These are phyloP conservation scores for Ramalina peruviana DNA, from an alignment of 495 filamentous ascomycete species.

Conservation along the genomic window DNA sequence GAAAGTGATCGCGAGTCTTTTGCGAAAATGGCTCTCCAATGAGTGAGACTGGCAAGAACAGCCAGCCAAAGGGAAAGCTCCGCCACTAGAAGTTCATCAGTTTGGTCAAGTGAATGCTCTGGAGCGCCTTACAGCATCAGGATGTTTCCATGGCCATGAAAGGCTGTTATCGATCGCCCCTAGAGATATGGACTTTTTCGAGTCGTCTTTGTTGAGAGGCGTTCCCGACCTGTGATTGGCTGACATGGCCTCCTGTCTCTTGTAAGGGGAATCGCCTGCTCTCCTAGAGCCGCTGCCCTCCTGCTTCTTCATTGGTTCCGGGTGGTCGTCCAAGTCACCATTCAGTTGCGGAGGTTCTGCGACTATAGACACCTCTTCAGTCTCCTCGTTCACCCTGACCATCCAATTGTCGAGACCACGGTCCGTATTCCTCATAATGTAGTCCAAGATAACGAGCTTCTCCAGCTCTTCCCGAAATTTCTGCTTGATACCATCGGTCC, in stretches of 20 bases:
- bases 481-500: constrained; percentile 82
- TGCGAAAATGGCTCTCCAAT: constrained; percentile 94
- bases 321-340: constrained; percentile 33
- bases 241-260: constrained; percentile 71
- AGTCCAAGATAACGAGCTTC: constrained; percentile 94
- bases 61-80: constrained; percentile 96
- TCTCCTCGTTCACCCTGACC: constrained; percentile 85
- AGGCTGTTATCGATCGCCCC: constrained; percentile 96
- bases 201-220: constrained; percentile 31
- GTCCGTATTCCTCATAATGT: constrained; percentile 99
- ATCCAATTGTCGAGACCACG: constrained; percentile 98
- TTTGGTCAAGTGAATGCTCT: not conserved
- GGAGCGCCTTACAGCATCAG: constrained; percentile 57
- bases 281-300: constrained; percentile 22
- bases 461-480: constrained; percentile 90
- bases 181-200: constrained; percentile 51
- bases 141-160: constrained; percentile 99
- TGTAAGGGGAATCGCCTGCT: constrained; percentile 52
- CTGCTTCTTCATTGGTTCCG: constrained; percentile 34
- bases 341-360: constrained; percentile 66
- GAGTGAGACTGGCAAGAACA: constrained; percentile 90
- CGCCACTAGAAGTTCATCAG: constrained; percentile 39
- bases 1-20: constrained; percentile 82
- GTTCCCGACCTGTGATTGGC: constrained; percentile 49
- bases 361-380: constrained; percentile 67